phyloP scores from a whole-genome alignment of 2,329 filamentous ascomycete species.

The Eutypella sp. region DNA sequence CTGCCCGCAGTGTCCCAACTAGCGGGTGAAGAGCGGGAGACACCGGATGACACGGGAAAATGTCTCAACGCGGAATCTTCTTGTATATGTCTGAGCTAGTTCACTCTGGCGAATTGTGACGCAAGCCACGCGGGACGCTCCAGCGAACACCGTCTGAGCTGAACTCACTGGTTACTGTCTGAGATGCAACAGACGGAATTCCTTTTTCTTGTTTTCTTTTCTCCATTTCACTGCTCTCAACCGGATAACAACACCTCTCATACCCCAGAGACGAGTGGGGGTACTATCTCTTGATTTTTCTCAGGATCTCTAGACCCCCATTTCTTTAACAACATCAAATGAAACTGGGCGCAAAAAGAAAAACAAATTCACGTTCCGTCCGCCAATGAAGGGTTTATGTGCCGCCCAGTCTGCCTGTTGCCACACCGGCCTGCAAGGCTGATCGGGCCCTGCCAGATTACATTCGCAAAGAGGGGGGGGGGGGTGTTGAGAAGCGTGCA shows the following conservation, averaged over 20 bases:
- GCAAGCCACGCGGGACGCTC: conserved; percentile 18
- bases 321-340: neutral
- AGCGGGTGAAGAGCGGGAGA: conserved; percentile 17
- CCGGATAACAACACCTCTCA: neutral
- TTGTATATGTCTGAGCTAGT: too few species aligned
- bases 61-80: too few species aligned
- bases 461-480: too few species aligned
- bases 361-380: neutral
- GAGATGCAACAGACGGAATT: conserved; percentile 4
- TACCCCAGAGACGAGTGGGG: neutral
- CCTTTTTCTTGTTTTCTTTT: neutral
- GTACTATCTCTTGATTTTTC: neutral
- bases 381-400: neutral
- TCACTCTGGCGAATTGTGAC: conserved; percentile 24
- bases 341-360: too few species aligned
- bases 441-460: neutral
- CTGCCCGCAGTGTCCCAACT: conserved; percentile 39
- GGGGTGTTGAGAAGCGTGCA: neutral
- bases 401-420: neutral
- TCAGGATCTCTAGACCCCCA: neutral
- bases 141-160: conserved; percentile 17
- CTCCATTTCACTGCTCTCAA: too few species aligned
- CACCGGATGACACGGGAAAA: too few species aligned
- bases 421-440: neutral
- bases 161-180: conserved; percentile 13